phyloP scores from a whole-genome alignment of 1,139 yeast species.

The Saccharomycopsis hybrid region DNA sequence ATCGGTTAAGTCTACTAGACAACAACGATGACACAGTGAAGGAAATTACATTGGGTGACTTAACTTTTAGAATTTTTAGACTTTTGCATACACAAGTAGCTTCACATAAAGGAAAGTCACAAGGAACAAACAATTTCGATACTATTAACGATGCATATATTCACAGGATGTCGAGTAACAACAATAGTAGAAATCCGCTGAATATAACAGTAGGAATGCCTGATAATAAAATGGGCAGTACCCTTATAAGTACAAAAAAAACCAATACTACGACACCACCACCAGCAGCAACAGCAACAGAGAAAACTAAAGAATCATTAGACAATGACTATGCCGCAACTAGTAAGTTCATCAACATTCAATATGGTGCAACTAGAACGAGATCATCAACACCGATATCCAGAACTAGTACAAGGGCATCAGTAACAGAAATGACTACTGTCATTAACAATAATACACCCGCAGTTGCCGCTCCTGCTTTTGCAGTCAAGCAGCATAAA shows the following conservation, averaged over 20 bases:
- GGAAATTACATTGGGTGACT: conserved; percentile 10
- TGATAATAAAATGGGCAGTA: too few species aligned
- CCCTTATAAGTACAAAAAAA: too few species aligned
- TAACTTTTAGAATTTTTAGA: conserved; percentile 14
- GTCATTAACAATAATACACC: too few species aligned
- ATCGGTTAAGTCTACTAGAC: conserved; percentile 4
- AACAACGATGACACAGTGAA: conserved; percentile 7
- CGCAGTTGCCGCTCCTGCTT: not conserved
- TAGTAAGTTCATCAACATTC: too few species aligned
- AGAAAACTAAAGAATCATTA: too few species aligned
- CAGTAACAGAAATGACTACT: not conserved
- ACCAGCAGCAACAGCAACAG: too few species aligned
- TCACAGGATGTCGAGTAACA: not conserved
- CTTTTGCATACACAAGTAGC: conserved; percentile 9
- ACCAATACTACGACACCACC: too few species aligned
- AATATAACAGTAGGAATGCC: not conserved
- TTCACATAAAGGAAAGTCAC: too few species aligned
- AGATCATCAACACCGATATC: not conserved
- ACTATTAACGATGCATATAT: not conserved
- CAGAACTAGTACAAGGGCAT: not conserved
- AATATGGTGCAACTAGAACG: too few species aligned
- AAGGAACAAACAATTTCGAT: too few species aligned
- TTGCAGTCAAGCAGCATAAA: not conserved
- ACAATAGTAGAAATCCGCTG: not conserved
- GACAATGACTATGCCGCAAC: too few species aligned